phyloP scores from a whole-genome alignment of 306 rosid genomes.

The Dalbergia cochinchinensis region DNA sequence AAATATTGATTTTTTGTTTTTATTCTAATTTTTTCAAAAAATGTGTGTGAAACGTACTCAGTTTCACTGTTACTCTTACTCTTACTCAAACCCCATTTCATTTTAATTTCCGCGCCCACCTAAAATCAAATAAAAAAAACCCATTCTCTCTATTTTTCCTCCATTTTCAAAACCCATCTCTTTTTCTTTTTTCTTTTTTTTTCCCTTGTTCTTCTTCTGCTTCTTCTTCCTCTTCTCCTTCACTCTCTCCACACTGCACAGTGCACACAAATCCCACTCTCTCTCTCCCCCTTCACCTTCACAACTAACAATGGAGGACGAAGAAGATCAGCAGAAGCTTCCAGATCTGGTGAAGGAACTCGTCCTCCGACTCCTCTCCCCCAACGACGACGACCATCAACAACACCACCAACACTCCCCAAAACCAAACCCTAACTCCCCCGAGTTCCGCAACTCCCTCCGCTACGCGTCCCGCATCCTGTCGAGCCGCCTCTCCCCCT shows the following conservation, averaged over 20 bases:
- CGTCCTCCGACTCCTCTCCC: slow-evolving; percentile 72
- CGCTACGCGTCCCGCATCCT: slow-evolving; percentile 90
- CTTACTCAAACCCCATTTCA: too few relatives aligned
- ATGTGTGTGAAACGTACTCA: too few relatives aligned
- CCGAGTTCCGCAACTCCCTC: slow-evolving; percentile 65
- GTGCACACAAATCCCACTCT: neutral
- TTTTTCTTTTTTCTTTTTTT: neutral
- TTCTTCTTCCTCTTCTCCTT: neutral
- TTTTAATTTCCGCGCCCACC: neutral
- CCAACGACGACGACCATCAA: slow-evolving; percentile 45
- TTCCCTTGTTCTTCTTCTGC: too few relatives aligned
- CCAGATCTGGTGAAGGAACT: slow-evolving; percentile 88
- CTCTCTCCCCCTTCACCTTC: neutral
- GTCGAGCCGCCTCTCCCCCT: slow-evolving; percentile 79
- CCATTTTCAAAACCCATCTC: neutral
- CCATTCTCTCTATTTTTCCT: neutral
- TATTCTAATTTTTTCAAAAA: too few relatives aligned
- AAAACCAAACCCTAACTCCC: slow-evolving; percentile 54
- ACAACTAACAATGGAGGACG: slow-evolving; percentile 74
- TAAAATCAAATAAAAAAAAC: neutral
- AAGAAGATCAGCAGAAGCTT: slow-evolving; percentile 82
- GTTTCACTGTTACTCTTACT: too few relatives aligned
- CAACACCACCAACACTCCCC: slow-evolving; percentile 6
- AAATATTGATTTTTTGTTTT: neutral
- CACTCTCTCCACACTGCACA: neutral